A percentile compares a stretch with the other conserved stretches of the same genome.
phyloP scores from a whole-genome alignment of 495 filamentous ascomycete genomes.

The Lichenothelia convexa region DNA sequence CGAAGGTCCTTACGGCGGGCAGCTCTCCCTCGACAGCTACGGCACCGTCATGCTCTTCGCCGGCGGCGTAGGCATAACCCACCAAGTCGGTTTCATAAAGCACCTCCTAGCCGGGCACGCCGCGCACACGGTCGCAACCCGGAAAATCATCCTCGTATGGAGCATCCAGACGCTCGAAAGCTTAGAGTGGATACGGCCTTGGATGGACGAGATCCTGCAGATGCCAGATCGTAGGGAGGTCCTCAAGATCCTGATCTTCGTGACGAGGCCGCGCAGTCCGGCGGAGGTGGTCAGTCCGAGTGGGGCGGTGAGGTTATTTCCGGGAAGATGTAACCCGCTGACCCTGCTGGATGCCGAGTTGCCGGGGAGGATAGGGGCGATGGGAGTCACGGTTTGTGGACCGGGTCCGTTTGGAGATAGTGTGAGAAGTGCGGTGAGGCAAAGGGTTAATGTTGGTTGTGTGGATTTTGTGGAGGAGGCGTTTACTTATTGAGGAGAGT shows the following conservation, averaged over 20 bases:
- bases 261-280: slow-evolving; percentile 61
- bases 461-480: slow-evolving; percentile 91
- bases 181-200: slow-evolving; percentile 79
- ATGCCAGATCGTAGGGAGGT: slow-evolving; percentile 70
- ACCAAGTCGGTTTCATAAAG: slow-evolving; percentile 35
- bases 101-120: slow-evolving; percentile 28
- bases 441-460: slow-evolving; percentile 40
- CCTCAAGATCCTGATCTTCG: slow-evolving; percentile 70
- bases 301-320: slow-evolving; percentile 76
- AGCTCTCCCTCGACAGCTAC: slow-evolving; percentile 32
- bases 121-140: slow-evolving; percentile 24
- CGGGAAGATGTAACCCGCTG: slow-evolving; percentile 40
- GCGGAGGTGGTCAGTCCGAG: slow-evolving; percentile 70
- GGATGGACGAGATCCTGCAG: slow-evolving; percentile 86
- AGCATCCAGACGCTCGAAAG: slow-evolving; percentile 66
- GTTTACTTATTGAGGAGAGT: slow-evolving; percentile 44
- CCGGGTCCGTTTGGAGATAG: slow-evolving; percentile 79
- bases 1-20: slow-evolving; percentile 39
- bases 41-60: slow-evolving; percentile 37
- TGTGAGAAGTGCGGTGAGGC: slow-evolving; percentile 54
- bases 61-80: slow-evolving; percentile 41
- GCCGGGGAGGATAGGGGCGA: slow-evolving; percentile 55
- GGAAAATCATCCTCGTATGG: slow-evolving; percentile 70
- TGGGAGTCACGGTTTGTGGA: slow-evolving; percentile 77
- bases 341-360: slow-evolving; percentile 63